Percentiles rank a stretch among this genome's conserved stretches.
phyloP scores from a whole-genome alignment of 148 eudicot genomes.

The Polygonum maritimum region DNA sequence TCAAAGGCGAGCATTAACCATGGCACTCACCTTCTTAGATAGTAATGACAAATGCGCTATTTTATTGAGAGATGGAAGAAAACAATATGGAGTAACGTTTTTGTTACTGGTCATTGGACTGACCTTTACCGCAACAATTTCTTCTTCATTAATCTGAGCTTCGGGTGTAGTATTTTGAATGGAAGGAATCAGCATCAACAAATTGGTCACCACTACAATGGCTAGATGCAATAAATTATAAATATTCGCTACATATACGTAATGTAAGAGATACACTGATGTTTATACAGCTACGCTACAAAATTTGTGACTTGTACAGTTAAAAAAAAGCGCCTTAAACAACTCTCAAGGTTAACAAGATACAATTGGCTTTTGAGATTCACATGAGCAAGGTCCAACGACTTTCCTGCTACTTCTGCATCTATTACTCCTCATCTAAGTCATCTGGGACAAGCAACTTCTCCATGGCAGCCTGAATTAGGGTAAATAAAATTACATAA shows the following conservation, averaged over 20 bases:
- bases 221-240: background rate
- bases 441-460: slow-evolving; percentile 13
- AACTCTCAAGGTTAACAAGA: background rate
- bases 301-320: background rate
- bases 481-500: background rate
- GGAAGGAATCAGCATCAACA: background rate
- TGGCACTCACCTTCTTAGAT: too few relatives aligned
- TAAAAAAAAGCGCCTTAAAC: background rate
- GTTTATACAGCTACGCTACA: slow-evolving; percentile 6
- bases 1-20: too few relatives aligned
- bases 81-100: too few relatives aligned
- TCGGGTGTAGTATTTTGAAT: background rate
- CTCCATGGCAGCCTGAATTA: slow-evolving; percentile 10
- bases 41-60: too few relatives aligned
- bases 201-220: background rate
- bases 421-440: slow-evolving; percentile 2
- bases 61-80: too few relatives aligned
- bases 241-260: background rate
- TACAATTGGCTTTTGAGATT: background rate
- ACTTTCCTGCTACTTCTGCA: background rate
- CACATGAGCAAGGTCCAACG: background rate
- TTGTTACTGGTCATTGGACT: too few relatives aligned
- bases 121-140: too few relatives aligned
- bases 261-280: background rate
- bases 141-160: too few relatives aligned